Base-by-base conservation (phyloP, 2,329 filamentous ascomycete genomes). In the Stylonectria norvegica region DNA sequence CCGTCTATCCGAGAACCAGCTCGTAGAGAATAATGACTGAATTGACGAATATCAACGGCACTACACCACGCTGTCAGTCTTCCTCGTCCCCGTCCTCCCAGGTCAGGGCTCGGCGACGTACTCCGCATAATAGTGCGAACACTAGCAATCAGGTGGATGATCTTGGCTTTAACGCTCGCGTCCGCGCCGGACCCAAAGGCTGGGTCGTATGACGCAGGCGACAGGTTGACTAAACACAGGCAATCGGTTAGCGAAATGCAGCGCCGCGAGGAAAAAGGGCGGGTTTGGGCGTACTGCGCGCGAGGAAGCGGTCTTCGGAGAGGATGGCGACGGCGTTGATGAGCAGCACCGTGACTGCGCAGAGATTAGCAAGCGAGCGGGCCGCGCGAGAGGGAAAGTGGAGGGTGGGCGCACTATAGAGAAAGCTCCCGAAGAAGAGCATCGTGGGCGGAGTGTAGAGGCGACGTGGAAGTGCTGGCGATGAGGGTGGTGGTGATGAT, bases 251-350 rank as follows among this genome's bases (percentile, higher is more conserved):
- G 41, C 38, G 16, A 20, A 17, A 34, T 17, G 17, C 30, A 32
- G 15, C 15, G n/a, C n/a, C n/a, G n/a, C n/a, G n/a, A n/a, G n/a
- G n/a, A n/a, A n/a, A n/a, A n/a, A n/a, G n/a, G n/a, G n/a, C n/a
- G n/a, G n/a, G n/a, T n/a, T n/a, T n/a, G 22, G 20, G 46, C 65
- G 50, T 61, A 69, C 66, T 94, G 55, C 64, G 84, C 69, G 85
- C 68, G 52, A 95, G 86, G 67, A 95, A 95, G 48, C 89, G 85
- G 69, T 95, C 89, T 79, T 95, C 90, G 56, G 89, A 95, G 51
- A 97, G 85, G 61, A 96, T 82, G 49, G 90, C 89, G 62, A 97
- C 85, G 52, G 89, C 88, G 68, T 98, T 98, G 68, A 93, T 83
- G 62, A 97, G 79, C 59, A 97, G 87, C 63, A 95, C 75, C 55